Percentiles rank a stretch among this genome's conserved stretches.
Evolutionary conservation across 2,329 filamentous ascomycete species (phyloP).

Genomic region (Aspergillus texensis): DNA sequence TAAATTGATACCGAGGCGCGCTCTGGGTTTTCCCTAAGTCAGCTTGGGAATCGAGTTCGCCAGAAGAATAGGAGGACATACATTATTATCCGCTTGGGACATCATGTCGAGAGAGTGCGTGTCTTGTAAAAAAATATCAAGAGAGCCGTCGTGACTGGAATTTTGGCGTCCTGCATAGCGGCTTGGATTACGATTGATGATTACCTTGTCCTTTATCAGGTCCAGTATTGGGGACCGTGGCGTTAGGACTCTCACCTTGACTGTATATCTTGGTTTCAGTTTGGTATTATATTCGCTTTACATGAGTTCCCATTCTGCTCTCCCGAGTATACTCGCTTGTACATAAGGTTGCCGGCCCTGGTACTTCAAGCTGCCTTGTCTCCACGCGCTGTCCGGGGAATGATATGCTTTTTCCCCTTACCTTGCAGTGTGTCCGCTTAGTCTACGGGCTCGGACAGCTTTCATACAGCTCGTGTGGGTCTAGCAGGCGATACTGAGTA

Average conservation of each 20-base stretch:
- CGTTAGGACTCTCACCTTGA: slow-evolving; percentile 24
- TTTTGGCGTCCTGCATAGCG: not conserved
- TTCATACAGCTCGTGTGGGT: not conserved
- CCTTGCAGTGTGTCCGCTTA: not conserved
- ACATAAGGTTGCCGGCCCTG: slow-evolving; percentile 8
- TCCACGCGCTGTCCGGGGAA: not conserved
- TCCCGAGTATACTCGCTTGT: slow-evolving; percentile 11
- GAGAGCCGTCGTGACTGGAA: not conserved
- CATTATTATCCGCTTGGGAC: not conserved
- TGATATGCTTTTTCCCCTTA: not conserved
- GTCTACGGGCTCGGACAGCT: not conserved
- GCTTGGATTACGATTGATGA: slow-evolving; percentile 21
- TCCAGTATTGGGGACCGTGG: slow-evolving; percentile 17
- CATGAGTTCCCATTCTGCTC: not conserved
- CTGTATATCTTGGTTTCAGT: slow-evolving; percentile 16
- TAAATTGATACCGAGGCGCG: not conserved
- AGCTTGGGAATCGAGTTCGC: not conserved
- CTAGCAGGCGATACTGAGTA: not conserved
- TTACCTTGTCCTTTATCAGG: slow-evolving; percentile 6
- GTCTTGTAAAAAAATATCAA: not conserved
- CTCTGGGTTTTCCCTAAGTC: not conserved
- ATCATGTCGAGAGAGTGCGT: not conserved
- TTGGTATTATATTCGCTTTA: slow-evolving; percentile 7
- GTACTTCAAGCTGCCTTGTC: not conserved
- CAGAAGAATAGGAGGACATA: not conserved